Evolutionary conservation across 257 asterid species (phyloP), one percentile per base, ranked within the genome.

Genomic region (Scutellaria minor): DNA sequence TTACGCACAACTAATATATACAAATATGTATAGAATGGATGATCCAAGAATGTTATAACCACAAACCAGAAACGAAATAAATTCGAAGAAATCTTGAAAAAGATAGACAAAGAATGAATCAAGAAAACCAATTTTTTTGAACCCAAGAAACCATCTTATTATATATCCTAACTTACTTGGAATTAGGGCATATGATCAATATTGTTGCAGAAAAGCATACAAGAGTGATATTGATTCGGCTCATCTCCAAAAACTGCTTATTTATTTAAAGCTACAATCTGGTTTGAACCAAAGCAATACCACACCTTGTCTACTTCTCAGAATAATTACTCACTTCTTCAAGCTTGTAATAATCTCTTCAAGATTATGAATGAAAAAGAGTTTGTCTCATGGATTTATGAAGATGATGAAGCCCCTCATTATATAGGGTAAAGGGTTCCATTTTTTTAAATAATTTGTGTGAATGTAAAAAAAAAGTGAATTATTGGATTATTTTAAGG

Each of bases 211-310:
- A 82, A 81, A 88, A 86, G 87, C 81, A 81, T 71, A 85, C 95
- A 88, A 81, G 95, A 85, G 89, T 84, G 91, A 84, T 88, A 88
- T 82, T 88, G 95, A 78, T 82, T 79, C 95, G 91, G 95, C 95
- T 85, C 95, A 85, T 7, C 11, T 27, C 15, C 70, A 67, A 60
- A 7, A 68, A 45, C 57, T 14, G 61, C 20, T 64, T 11, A 42
- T n/a, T 55, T n/a, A 5, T 20, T 55, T n/a, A 5, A 57, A 55
- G 35, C 27, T 18, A 44, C 22, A 22, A 3, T 47, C 12, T 54
- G 46, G 53, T 14, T n/a, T 56, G 86, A 84, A 79, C 88, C 84
- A 57, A 73, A 70, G 14, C 82, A 81, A 70, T 79, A 84, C 65
- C 88, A 81, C 88, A 54, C 81, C 85, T 48, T 81, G 84, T 84